Evolutionary conservation across 306 rosid species (phyloP).

Genomic region (Oemleria cerasiformis): DNA sequence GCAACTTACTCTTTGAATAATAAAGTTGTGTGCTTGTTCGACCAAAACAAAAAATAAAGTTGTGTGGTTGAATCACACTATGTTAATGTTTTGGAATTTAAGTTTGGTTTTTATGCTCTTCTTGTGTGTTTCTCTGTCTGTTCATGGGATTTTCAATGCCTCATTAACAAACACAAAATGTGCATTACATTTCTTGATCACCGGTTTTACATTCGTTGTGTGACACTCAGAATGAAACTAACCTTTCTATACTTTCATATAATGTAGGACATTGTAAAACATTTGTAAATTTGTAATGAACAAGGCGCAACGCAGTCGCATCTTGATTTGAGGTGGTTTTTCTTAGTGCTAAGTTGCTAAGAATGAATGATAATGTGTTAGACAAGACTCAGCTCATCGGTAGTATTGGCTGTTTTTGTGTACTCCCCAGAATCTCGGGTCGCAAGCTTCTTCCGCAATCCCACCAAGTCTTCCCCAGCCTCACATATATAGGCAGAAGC

Average conservation of each 20-base stretch:
- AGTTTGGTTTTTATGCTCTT: neutral
- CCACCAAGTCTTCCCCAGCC: constrained; percentile 76
- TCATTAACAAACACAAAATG: neutral
- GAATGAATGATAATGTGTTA: constrained; percentile 20
- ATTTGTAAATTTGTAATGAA: constrained; percentile 21
- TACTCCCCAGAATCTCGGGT: constrained; percentile 34
- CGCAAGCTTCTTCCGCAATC: constrained; percentile 60
- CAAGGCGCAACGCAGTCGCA: neutral
- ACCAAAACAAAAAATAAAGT: too few species aligned
- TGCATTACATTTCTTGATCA: constrained; percentile 7
- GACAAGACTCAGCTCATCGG: constrained; percentile 81
- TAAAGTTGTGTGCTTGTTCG: constrained; percentile 1
- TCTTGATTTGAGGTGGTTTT: constrained; percentile 9
- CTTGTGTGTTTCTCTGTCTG: neutral
- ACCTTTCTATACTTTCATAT: neutral
- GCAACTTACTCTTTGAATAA: neutral
- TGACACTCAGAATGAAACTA: neutral
- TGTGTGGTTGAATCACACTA: too few species aligned
- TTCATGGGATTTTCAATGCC: neutral
- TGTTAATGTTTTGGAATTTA: too few species aligned
- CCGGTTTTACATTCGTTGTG: neutral
- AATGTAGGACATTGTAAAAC: neutral
- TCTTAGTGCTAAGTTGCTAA: neutral
- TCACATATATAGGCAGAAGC: constrained; percentile 81
- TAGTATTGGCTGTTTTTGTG: constrained; percentile 33